These are phyloP conservation scores for Candida insectorum DNA, from an alignment of 805 yeast species.

Conservation along the genomic window DNA sequence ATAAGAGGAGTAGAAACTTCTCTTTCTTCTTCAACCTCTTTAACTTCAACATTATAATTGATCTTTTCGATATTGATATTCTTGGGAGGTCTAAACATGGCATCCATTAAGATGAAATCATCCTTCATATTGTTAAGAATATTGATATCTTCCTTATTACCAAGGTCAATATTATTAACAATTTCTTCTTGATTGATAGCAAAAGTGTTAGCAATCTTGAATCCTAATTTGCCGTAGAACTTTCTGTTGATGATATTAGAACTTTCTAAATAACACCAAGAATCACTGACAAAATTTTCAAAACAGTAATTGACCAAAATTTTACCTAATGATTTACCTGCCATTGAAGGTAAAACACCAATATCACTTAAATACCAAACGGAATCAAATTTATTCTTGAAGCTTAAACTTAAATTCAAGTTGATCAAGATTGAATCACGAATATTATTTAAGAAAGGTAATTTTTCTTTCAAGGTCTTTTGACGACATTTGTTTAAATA, in stretches of 20 bases:
- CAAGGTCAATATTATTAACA: conserved; percentile 13
- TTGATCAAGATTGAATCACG: conserved; percentile 43
- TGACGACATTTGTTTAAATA: conserved; percentile 40
- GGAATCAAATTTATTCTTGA: conserved; percentile 26
- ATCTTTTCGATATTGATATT: conserved; percentile 10
- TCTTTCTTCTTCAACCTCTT: background rate
- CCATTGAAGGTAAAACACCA: conserved; percentile 54
- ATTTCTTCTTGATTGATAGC: conserved; percentile 20
- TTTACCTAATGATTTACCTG: conserved; percentile 59
- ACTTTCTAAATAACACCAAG: conserved; percentile 50
- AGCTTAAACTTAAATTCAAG: conserved; percentile 22
- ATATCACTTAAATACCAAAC: conserved; percentile 60
- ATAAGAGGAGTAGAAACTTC: background rate
- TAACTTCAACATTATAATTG: conserved; percentile 6
- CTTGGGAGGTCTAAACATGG: conserved; percentile 18
- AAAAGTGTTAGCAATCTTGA: conserved; percentile 31
- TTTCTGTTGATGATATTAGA: conserved; percentile 52
- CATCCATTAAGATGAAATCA: conserved; percentile 17
- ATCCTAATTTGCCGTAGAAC: conserved; percentile 55
- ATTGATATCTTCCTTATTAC: conserved; percentile 10
- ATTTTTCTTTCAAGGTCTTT: conserved; percentile 49
- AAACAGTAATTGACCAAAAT: conserved; percentile 48
- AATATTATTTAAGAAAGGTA: conserved; percentile 42
- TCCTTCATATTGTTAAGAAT: conserved; percentile 9
- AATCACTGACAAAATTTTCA: conserved; percentile 39